phyloP scores from a whole-genome alignment of 176 grass and related monocot genomes.

The Carex cristatella region DNA sequence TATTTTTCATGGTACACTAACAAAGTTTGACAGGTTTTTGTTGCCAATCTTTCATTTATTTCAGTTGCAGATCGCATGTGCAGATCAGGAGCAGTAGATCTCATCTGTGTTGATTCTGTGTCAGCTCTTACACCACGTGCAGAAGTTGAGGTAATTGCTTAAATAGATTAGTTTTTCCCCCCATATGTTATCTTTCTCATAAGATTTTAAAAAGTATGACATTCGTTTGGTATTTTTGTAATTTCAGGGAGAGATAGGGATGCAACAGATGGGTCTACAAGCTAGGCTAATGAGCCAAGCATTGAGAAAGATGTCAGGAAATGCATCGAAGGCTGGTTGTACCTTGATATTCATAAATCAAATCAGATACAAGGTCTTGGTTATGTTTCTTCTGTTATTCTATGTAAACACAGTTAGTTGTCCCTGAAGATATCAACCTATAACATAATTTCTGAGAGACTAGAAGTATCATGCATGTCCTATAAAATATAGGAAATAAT shows the following conservation, averaged over 20 bases:
- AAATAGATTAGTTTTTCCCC: neutral
- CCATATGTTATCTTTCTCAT: neutral
- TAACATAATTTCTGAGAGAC: neutral
- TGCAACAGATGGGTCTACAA: constrained; percentile 98
- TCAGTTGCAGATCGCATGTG: constrained; percentile 98
- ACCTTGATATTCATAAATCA: constrained; percentile 99
- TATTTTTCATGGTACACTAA: neutral
- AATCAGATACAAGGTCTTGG: constrained; percentile 94
- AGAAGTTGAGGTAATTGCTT: constrained; percentile 73
- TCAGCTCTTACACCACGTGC: constrained; percentile 95
- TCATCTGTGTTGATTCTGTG: constrained; percentile 95
- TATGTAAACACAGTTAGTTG: neutral
- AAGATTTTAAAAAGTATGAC: neutral
- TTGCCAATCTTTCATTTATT: constrained; percentile 25
- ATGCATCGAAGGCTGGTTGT: constrained; percentile 98
- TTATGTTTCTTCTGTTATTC: neutral
- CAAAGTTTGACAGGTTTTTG: neutral
- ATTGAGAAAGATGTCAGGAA: constrained; percentile 97
- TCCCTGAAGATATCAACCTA: neutral
- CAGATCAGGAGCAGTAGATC: constrained; percentile 92
- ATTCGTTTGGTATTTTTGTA: constrained; percentile 13
- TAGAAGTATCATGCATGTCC: neutral
- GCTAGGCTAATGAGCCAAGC: constrained; percentile 99
- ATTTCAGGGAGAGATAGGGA: constrained; percentile 86
- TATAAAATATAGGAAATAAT: neutral